Evolutionary conservation across 345 rosid genomes (phyloP).

Genomic region (Carallia brachiata): DNA sequence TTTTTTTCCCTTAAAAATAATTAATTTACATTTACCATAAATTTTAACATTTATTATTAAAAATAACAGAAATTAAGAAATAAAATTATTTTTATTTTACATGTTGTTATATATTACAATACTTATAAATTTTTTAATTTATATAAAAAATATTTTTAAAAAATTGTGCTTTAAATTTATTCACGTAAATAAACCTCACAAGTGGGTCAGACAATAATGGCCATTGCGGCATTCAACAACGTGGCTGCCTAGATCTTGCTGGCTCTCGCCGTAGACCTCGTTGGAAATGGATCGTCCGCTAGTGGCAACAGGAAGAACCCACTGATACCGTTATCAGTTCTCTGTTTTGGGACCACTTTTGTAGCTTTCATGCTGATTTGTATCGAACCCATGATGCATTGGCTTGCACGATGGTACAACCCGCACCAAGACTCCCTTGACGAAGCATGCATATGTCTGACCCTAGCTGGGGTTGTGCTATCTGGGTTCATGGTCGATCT

Average conservation of each 20-base stretch:
- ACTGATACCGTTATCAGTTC: conserved; percentile 45
- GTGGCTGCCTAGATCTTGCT: conserved; percentile 79
- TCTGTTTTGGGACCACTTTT: conserved; percentile 43
- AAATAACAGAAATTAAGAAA: too few relatives aligned
- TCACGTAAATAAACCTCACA: too few relatives aligned
- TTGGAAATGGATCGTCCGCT: conserved; percentile 27
- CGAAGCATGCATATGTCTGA: conserved; percentile 47
- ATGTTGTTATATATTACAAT: too few relatives aligned
- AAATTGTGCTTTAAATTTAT: too few relatives aligned
- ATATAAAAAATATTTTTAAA: too few relatives aligned
- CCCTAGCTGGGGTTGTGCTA: conserved; percentile 44
- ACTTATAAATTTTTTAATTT: too few relatives aligned
- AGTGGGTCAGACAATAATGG: conserved; percentile 75
- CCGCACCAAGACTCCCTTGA: conserved; percentile 33
- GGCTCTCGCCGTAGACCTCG: conserved; percentile 68
- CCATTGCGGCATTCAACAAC: conserved; percentile 86
- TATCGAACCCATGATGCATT: conserved; percentile 23
- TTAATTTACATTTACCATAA: too few relatives aligned
- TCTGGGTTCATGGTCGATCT: conserved; percentile 52
- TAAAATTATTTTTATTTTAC: too few relatives aligned
- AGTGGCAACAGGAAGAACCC: conserved; percentile 20
- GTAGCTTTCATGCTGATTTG: conserved; percentile 34
- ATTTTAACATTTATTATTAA: too few relatives aligned
- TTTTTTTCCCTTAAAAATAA: too few relatives aligned
- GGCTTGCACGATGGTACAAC: conserved; percentile 18